Evolutionary conservation across 169 alveolate genomes (phyloP).

Genomic region (Cryptosporidium viatorum): DNA sequence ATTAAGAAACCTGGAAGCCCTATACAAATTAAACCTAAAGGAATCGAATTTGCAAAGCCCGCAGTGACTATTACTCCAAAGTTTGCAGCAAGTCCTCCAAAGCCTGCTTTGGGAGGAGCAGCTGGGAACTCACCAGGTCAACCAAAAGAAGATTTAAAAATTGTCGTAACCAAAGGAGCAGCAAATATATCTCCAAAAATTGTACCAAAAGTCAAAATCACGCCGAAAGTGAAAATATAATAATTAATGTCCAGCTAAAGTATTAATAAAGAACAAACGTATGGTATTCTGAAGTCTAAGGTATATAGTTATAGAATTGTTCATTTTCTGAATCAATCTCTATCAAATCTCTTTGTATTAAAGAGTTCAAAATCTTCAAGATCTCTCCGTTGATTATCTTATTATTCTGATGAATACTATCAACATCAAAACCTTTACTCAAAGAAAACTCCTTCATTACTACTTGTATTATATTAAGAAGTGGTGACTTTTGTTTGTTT

Average conservation of each 20-base stretch:
- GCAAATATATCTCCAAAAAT: conserved; percentile 46
- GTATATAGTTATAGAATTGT: conserved; percentile 43
- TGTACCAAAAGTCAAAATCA: conserved; percentile 54
- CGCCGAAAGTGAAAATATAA: conserved; percentile 31
- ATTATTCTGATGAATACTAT: neutral
- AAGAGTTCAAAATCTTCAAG: conserved; percentile 20
- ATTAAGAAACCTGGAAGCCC: conserved; percentile 42
- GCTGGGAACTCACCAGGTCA: neutral
- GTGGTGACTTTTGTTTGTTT: conserved; percentile 3
- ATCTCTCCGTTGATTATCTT: conserved; percentile 39
- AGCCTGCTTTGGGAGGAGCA: neutral
- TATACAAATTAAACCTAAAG: conserved; percentile 56
- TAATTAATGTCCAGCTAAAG: neutral
- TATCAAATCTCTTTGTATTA: conserved; percentile 45
- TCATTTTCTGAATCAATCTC: conserved; percentile 39
- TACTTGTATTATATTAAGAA: conserved; percentile 14
- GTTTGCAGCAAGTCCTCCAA: conserved; percentile 24
- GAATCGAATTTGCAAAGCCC: conserved; percentile 7
- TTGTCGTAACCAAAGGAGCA: conserved; percentile 42
- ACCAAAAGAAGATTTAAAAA: conserved; percentile 33
- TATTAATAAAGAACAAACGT: neutral
- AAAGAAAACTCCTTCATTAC: conserved; percentile 30
- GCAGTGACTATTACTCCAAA: conserved; percentile 49
- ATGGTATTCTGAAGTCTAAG: neutral
- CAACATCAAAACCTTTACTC: neutral